Percentiles rank a stretch among this genome's conserved stretches.
Conservation (phyloP, 2,329 filamentous ascomycete species). For the Helminthosporium solani region DNA sequence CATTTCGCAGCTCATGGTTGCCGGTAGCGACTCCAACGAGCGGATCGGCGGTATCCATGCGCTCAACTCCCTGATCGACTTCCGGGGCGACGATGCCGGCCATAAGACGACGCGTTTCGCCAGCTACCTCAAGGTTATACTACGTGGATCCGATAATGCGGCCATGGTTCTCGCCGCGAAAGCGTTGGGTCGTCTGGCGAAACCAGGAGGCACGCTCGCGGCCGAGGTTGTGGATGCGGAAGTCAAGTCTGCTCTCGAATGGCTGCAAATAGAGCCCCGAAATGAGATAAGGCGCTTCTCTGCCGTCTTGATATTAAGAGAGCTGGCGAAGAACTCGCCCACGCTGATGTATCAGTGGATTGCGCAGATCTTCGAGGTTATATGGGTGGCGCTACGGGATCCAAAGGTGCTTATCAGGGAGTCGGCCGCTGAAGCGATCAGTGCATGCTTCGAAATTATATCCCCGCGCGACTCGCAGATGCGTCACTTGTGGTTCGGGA, state of each 20-base stretch:
- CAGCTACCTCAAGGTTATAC: conserved; percentile 80
- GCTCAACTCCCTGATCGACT: conserved; percentile 89
- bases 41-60: conserved; percentile 89
- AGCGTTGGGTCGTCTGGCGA: conserved; percentile 85
- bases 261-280: conserved; percentile 84
- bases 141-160: conserved; percentile 86
- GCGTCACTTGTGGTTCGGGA: conserved; percentile 83
- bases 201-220: conserved; percentile 88
- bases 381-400: conserved; percentile 92
- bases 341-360: conserved; percentile 96
- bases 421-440: conserved; percentile 88
- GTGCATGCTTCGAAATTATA: conserved; percentile 94
- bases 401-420: conserved; percentile 87
- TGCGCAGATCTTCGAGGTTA: conserved; percentile 89
- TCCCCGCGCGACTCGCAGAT: conserved; percentile 86
- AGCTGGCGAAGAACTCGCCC: conserved; percentile 87
- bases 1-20: conserved; percentile 73
- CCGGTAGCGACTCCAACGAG: conserved; percentile 83
- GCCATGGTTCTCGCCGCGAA: conserved; percentile 89
- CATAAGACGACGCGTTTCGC: conserved; percentile 94
- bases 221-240: conserved; percentile 96
- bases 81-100: conserved; percentile 90
- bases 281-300: conserved; percentile 92
- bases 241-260: conserved; percentile 93
- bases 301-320: conserved; percentile 84